These are phyloP conservation scores for Exserohilum rostratum DNA, from an alignment of 2,329 filamentous ascomycete species.

Conservation along the genomic window DNA sequence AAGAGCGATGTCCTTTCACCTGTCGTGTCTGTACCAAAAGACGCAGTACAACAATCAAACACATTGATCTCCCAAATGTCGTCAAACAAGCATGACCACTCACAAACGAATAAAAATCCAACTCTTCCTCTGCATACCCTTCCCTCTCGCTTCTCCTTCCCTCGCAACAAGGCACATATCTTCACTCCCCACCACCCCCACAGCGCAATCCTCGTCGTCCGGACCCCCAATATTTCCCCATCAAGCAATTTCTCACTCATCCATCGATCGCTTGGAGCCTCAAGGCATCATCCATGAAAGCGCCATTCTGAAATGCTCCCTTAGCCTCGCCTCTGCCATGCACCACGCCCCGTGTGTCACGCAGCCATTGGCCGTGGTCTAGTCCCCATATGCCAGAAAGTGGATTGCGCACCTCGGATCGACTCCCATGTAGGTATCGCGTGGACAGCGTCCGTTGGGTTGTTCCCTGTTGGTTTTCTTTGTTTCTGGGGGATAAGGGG, in stretches of 20 bases:
- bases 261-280: constrained; percentile 22
- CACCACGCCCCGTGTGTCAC: background rate
- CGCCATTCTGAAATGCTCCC: background rate
- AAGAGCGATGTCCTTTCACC: background rate
- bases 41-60: background rate
- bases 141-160: background rate
- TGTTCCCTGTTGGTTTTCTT: constrained; percentile 7
- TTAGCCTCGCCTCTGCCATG: constrained; percentile 2
- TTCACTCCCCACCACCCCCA: background rate
- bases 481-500: background rate
- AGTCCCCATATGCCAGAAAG: background rate
- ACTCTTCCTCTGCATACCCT: no score
- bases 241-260: constrained; percentile 9
- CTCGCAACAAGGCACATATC: background rate
- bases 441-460: constrained; percentile 1
- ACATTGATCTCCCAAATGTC: background rate
- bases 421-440: constrained; percentile 3
- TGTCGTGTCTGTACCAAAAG: background rate
- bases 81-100: background rate
- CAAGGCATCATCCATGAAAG: constrained; percentile 27
- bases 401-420: background rate
- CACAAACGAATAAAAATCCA: background rate
- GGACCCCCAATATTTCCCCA: constrained; percentile 6
- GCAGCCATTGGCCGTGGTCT: background rate
- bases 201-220: background rate